Evolutionary conservation across 371 early-diverging fungal genomes (phyloP).

Genomic region (Mucor mucedo): DNA sequence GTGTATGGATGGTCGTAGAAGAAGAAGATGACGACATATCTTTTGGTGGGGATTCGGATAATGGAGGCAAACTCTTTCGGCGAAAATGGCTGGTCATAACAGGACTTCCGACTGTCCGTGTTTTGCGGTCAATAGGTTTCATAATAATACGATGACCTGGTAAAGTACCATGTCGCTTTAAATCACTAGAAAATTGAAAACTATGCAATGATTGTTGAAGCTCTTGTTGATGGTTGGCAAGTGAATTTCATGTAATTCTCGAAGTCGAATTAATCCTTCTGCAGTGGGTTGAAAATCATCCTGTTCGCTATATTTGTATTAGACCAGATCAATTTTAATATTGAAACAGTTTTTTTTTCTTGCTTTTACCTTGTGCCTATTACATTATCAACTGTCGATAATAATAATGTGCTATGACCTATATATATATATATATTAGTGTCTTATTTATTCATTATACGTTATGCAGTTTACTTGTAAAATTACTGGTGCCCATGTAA

Average conservation of each 20-base stretch:
- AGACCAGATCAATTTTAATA: background rate
- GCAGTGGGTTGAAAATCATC: constrained; percentile 24
- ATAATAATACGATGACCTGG: constrained; percentile 9
- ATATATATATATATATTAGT: background rate
- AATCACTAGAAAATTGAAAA: constrained; percentile 49
- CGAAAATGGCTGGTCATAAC: constrained; percentile 2
- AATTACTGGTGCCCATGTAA: constrained; percentile 1
- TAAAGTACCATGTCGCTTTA: constrained; percentile 11
- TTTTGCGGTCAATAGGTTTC: background rate
- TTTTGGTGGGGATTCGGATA: constrained; percentile 7
- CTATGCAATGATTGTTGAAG: constrained; percentile 63
- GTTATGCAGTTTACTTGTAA: background rate
- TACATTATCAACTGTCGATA: constrained; percentile 8
- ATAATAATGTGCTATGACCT: constrained; percentile 9
- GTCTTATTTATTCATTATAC: background rate
- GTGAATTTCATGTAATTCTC: constrained; percentile 20
- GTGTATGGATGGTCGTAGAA: background rate
- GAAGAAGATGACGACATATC: background rate
- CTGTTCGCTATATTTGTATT: background rate
- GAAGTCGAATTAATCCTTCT: constrained; percentile 39
- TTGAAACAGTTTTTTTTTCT: background rate
- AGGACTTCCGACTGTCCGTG: constrained; percentile 8
- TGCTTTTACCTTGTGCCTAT: background rate
- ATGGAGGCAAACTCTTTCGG: background rate
- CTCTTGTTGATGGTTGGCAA: background rate